Base-by-base conservation (phyloP, 768 basidiomycete species). In the Megacollybia marginata region DNA sequence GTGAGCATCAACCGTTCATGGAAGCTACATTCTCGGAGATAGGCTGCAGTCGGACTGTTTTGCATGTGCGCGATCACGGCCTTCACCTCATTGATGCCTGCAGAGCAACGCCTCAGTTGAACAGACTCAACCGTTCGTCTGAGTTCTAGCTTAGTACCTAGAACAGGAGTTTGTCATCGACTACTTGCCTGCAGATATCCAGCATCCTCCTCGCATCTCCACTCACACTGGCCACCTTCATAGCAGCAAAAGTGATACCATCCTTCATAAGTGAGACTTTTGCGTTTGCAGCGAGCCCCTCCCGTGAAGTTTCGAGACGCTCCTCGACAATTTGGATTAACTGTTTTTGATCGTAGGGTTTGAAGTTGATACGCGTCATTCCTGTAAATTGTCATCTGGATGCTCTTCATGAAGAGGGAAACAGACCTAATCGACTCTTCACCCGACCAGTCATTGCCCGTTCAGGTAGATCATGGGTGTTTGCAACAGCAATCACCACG, bases 401-500 rank as follows among this genome's bases (percentile, higher is more conserved):
- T 28, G 23, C 6, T 15, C 15, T 15, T 15, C 18, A 8, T 40
- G 38, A 15, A 8, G 2, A 40, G 15, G 9, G 12, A 31, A 20
- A 42, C 31, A 48, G 50, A 92, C 93, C 93, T 15, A 98, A 69
- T 47, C 96, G 83, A 66, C 91, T 94, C 48, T 91, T 78, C 45
- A 98, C 94, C 49, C 95, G 83, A 0, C 92, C 92, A 2, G 77
- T 85, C 82, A 99, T 87, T 10, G 88, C 88, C 42, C 95, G 76
- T 65, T 98, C 95, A 0, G 96, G 96, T 48, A 98, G 74, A 60
- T 98, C 95, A 89, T 96, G 95, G 31, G 95, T 93, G 62, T 98
- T 99, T 7, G 96, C 96, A 1, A 99, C 93, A 0, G 96, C 95
- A 46, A 99, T 79, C 2, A 99, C 96, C 47, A 97, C 83, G 5